Evolutionary conservation across 805 yeast genomes (phyloP), one percentile per base, ranked within the genome.

Genomic region (Yarrowia alimentaria): DNA sequence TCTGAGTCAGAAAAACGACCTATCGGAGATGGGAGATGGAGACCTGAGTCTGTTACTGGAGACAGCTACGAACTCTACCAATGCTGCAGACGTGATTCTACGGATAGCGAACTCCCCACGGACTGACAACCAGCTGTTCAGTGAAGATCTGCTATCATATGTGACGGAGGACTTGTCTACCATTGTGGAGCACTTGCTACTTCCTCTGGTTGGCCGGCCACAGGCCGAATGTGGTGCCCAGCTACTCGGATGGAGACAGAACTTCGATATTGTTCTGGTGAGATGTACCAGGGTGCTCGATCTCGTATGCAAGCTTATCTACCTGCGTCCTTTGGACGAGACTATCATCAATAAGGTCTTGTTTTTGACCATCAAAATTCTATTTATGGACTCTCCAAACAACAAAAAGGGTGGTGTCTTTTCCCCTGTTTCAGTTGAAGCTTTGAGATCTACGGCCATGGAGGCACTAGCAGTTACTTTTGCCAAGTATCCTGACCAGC

Each of bases 291-390:
- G 33, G 1, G 47, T 43, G 4, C 10, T 43, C 5, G 37, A 43
- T n/a, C 29, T 30, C 4, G 29, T 43, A 12, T 43, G 37, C 28
- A 43, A 43, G 11, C 30, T 28, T 29, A 43, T 43, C 16, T 43
- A 30, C n/a, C 12, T 30, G 6, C 30, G 37, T 5, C 35, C 35
- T 14, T 26, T 57, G 13, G 78, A 79, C 50, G 90, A 83, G 30
- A 69, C 67, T 3, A 58, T 75, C 0, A 60, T 83, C 8, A 80
- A 88, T 0, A 76, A 75, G 55, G 58, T 85, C 21, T 86, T 83
- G 54, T 83, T 78, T 57, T 61, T 79, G 18, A 64, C 75, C 6
- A 57, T 71, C 6, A 63, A 62, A 24, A 57, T 73, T 1, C 60
- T 81, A 1, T 79, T 77, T 56, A 57, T 61, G 18, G 72, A 69